Percentiles rank a stretch among this genome's conserved stretches.
These are phyloP conservation scores for Fusarium sp. DNA, from an alignment of 2,329 filamentous ascomycete genomes.

Conservation along the genomic window DNA sequence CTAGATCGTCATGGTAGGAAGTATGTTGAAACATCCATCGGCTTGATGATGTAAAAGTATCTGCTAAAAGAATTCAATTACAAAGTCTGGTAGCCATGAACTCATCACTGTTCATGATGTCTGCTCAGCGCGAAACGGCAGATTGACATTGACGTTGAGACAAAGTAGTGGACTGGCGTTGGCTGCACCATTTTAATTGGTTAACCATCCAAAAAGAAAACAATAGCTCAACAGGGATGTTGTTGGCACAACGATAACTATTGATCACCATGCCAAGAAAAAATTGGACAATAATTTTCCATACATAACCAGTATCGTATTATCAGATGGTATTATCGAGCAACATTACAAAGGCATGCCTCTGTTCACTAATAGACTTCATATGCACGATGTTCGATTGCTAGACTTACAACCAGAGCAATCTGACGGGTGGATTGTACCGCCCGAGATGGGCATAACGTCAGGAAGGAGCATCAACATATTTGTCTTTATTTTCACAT, in stretches of 20 bases:
- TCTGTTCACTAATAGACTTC: background rate
- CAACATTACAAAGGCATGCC: background rate
- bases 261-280: background rate
- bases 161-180: background rate
- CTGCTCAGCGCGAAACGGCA: background rate
- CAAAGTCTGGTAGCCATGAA: background rate
- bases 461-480: background rate
- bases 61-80: background rate
- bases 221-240: background rate
- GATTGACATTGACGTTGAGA: background rate
- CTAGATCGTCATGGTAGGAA: background rate
- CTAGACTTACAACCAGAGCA: background rate
- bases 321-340: background rate
- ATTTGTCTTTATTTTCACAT: background rate
- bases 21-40: background rate
- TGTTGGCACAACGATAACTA: conserved; percentile 32
- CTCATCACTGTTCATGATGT: background rate
- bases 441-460: background rate
- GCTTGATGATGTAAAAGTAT: background rate
- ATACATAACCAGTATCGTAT: background rate
- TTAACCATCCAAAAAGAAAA: conserved; percentile 11
- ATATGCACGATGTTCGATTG: background rate
- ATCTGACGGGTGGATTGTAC: background rate
- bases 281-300: background rate
- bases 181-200: conserved; percentile 14